Evolutionary conservation across 176 grass and related monocot species (phyloP).

Genomic region (Avena atlantica): DNA sequence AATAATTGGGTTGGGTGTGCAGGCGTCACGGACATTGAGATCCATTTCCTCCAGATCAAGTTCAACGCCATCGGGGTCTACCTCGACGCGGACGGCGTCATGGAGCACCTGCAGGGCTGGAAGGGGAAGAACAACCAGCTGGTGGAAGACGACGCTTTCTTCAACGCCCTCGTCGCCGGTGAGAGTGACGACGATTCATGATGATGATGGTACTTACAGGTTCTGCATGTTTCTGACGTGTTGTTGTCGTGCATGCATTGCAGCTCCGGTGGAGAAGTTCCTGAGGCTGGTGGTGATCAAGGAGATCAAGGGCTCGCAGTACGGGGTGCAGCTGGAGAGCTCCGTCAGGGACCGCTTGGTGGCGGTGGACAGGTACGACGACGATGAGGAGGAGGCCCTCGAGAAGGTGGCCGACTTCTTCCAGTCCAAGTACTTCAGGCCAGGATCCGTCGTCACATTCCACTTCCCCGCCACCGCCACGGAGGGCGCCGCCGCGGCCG

Average conservation of each 20-base stretch:
- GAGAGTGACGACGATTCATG: not conserved
- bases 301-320: slow-evolving; percentile 92
- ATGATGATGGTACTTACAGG: not conserved
- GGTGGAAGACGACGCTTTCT: slow-evolving; percentile 61
- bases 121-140: slow-evolving; percentile 61
- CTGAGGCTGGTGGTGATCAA: slow-evolving; percentile 83
- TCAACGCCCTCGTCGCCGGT: slow-evolving; percentile 63
- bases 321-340: slow-evolving; percentile 92
- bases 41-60: slow-evolving; percentile 97
- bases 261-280: slow-evolving; percentile 77
- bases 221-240: not conserved
- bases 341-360: slow-evolving; percentile 72
- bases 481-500: slow-evolving; percentile 1
- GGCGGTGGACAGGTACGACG: slow-evolving; percentile 65
- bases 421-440: slow-evolving; percentile 81
- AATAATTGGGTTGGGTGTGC: not conserved
- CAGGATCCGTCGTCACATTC: slow-evolving; percentile 64
- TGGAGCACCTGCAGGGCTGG: slow-evolving; percentile 52
- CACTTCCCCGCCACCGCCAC: slow-evolving; percentile 39
- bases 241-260: not conserved
- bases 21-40: slow-evolving; percentile 94
- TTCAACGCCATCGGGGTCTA: slow-evolving; percentile 85
- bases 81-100: slow-evolving; percentile 45
- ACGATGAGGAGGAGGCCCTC: slow-evolving; percentile 75
- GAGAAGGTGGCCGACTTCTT: slow-evolving; percentile 77